These are phyloP conservation scores for Thielaviopsis punctulata DNA, from an alignment of 2,329 filamentous ascomycete species.

Conservation along the genomic window DNA sequence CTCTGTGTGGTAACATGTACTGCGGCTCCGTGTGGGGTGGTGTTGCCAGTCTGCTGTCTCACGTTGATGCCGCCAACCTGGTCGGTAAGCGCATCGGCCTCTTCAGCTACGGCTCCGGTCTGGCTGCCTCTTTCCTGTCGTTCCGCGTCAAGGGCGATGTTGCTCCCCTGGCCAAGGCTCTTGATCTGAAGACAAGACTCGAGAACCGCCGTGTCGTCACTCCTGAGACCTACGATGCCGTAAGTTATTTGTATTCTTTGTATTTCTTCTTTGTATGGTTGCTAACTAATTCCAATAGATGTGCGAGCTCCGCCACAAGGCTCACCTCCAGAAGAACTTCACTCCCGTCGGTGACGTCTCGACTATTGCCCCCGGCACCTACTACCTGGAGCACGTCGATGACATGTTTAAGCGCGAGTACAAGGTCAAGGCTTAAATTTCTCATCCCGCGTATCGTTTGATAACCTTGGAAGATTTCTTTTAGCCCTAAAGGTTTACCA, in stretches of 20 bases:
- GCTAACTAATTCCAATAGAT: constrained; percentile 30
- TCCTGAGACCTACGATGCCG: constrained; percentile 57
- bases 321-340: constrained; percentile 68
- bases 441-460: not conserved
- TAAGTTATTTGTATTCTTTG: constrained; percentile 29
- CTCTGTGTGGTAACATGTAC: constrained; percentile 56
- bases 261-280: not conserved
- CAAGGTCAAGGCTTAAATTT: constrained; percentile 50
- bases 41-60: constrained; percentile 50
- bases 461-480: not conserved
- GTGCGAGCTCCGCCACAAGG: constrained; percentile 66
- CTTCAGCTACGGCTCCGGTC: constrained; percentile 66
- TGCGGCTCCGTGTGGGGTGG: constrained; percentile 60
- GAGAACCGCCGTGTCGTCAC: constrained; percentile 46
- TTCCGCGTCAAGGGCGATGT: constrained; percentile 58
- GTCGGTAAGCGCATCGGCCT: constrained; percentile 57
- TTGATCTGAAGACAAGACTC: constrained; percentile 54
- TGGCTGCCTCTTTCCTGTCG: constrained; percentile 55
- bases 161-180: constrained; percentile 45
- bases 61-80: constrained; percentile 44
- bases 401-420: constrained; percentile 78
- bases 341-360: constrained; percentile 50
- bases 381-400: constrained; percentile 67
- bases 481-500: not conserved
- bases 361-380: constrained; percentile 48